phyloP scores from a whole-genome alignment of 495 filamentous ascomycete species.

The Lasiosphaeria ovina region DNA sequence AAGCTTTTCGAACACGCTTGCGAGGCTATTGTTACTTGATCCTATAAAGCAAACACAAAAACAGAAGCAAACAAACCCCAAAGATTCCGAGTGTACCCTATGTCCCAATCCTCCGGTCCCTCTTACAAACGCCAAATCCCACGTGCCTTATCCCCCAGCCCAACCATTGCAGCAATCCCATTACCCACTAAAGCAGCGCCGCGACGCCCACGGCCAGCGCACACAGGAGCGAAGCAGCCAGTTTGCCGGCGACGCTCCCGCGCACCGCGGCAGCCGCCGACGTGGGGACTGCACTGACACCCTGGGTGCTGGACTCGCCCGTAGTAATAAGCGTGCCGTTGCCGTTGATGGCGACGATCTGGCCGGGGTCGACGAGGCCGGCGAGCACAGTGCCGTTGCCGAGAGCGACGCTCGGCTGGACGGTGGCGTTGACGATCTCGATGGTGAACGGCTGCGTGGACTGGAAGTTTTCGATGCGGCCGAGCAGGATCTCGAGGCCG shows the following conservation, averaged over 20 bases:
- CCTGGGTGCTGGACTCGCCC: background rate
- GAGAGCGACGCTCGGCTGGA: slow-evolving; percentile 18
- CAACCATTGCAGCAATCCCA: background rate
- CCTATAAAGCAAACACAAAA: no score
- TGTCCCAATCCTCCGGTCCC: no score
- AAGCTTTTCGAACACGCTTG: no score
- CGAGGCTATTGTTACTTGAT: no score
- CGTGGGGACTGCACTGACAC: background rate
- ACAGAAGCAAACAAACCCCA: no score
- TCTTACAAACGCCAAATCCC: background rate
- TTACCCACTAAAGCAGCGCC: background rate
- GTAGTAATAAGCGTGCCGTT: background rate
- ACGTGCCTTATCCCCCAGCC: background rate
- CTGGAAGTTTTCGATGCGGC: slow-evolving; percentile 33
- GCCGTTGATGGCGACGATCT: background rate
- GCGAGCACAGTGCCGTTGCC: slow-evolving; percentile 33
- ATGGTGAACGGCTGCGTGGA: slow-evolving; percentile 31
- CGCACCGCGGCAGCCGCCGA: background rate
- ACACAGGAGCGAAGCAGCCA: background rate
- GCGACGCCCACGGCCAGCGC: background rate
- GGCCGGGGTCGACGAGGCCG: background rate
- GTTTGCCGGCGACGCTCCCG: background rate
- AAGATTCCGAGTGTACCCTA: no score
- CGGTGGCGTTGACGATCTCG: slow-evolving; percentile 7
- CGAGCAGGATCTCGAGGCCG: slow-evolving; percentile 39